Base-by-base conservation (phyloP, 805 yeast genomes). In the Nakazawaea molendinolei region DNA sequence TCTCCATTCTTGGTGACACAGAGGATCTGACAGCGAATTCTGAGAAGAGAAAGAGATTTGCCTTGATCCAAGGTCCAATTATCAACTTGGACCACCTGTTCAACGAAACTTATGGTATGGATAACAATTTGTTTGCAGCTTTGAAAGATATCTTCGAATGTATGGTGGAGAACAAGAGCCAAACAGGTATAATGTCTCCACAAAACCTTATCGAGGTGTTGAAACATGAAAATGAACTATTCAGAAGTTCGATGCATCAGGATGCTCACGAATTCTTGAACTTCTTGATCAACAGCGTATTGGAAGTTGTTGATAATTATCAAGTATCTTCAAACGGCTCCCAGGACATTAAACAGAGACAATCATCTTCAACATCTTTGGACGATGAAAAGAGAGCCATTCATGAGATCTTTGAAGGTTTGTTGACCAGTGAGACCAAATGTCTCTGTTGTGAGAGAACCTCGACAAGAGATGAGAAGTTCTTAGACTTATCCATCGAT, bases 201-300 rank as follows among this genome's bases (percentile, higher is more conserved):
- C 63, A 67, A 20, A 70, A 74, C 46, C 71, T 92, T 33, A 74
- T 92, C 29, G 80, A 76, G 31, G 79, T 80, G 36, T 63, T 90
- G 37, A 90, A 86, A 55, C 72, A 72, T 39, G 89, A 85, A 45
- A 92, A 90, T 53, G 84, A 79, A 47, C 63, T 90, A 49, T 92
- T 92, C 56, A 67, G 95, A 43, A 80, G 86, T 39, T 78, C 84
- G 28, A 89, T 87, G 95, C 98, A 92, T 55, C 98, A 92, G 54
- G 98, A 92, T 64, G 97, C 97, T 5, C 98, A 92, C 58, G 98
- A 92, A 60, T 92, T 92, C 57, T 69, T 89, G 52, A 90, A 89
- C 55, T 89, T 84, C 51, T 55, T 89, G 46, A 64, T 92, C 36
- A 92, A 92, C 56, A 73, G 63, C 46, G 65, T 67, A 14, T 61